These are phyloP conservation scores for Starmerella floricola DNA, from an alignment of 805 yeast species.

Conservation along the genomic window DNA sequence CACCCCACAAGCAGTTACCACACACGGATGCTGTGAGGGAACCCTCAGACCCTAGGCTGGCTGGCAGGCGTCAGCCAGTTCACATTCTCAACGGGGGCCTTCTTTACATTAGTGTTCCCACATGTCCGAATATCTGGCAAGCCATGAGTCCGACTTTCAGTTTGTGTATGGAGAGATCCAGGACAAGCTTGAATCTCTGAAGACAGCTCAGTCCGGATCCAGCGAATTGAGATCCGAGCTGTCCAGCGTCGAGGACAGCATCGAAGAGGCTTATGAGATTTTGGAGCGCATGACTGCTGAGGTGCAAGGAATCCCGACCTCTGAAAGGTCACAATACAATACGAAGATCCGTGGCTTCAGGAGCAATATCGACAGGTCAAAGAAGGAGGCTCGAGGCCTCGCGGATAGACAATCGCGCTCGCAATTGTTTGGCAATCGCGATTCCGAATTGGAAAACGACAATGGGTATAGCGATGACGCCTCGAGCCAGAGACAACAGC, in stretches of 20 bases:
- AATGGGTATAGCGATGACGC: slow-evolving; percentile 51
- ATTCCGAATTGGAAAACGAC: slow-evolving; percentile 26
- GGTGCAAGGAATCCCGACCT: slow-evolving; percentile 71
- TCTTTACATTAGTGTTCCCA: too few species aligned
- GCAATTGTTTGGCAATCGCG: slow-evolving; percentile 54
- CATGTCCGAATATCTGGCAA: slow-evolving; percentile 39
- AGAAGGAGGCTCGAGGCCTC: slow-evolving; percentile 37
- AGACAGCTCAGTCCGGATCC: slow-evolving; percentile 30
- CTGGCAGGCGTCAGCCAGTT: too few species aligned
- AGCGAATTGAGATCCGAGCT: slow-evolving; percentile 25
- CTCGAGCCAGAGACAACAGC: slow-evolving; percentile 66
- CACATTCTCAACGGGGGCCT: too few species aligned
- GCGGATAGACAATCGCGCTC: slow-evolving; percentile 62
- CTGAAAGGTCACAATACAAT: slow-evolving; percentile 55
- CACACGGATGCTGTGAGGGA: too few species aligned
- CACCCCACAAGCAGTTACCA: too few species aligned
- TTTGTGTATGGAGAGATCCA: slow-evolving; percentile 58
- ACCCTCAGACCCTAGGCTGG: too few species aligned
- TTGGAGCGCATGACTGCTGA: slow-evolving; percentile 82
- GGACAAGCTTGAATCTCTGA: slow-evolving; percentile 46
- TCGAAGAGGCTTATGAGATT: slow-evolving; percentile 72
- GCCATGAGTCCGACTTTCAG: slow-evolving; percentile 61
- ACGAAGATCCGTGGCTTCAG: slow-evolving; percentile 64
- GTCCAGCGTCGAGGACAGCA: slow-evolving; percentile 19
- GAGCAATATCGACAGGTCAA: slow-evolving; percentile 45